Conservation (phyloP, 108 stramenopile genomes). For the Ochromonas danica region DNA sequence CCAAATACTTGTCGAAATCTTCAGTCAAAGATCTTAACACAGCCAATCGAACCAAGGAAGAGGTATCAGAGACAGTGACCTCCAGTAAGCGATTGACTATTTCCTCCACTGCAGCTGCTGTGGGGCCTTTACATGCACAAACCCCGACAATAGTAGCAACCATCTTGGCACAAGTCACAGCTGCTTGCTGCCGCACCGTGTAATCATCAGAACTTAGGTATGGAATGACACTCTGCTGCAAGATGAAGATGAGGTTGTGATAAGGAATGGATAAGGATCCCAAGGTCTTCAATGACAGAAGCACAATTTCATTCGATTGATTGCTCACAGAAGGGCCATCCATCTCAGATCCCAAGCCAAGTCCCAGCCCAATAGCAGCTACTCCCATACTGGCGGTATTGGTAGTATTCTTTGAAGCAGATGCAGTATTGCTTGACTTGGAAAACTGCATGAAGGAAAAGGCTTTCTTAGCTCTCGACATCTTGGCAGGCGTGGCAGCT, state of each 20-base stretch:
- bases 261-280: slow-evolving; percentile 65
- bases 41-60: slow-evolving; percentile 72
- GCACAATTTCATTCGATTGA: slow-evolving; percentile 58
- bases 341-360: not conserved
- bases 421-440: not conserved
- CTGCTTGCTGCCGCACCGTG: slow-evolving; percentile 38
- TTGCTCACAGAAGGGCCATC: not conserved
- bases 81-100: slow-evolving; percentile 70
- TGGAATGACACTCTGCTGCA: slow-evolving; percentile 40
- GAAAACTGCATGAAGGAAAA: not conserved
- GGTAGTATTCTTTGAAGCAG: not conserved
- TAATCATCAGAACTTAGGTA: slow-evolving; percentile 34
- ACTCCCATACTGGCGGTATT: not conserved
- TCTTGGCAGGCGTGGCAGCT: not conserved
- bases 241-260: slow-evolving; percentile 28
- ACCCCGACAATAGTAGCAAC: not conserved
- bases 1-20: slow-evolving; percentile 79
- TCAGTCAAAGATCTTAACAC: slow-evolving; percentile 74
- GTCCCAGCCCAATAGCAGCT: not conserved
- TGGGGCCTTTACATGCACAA: slow-evolving; percentile 44
- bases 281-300: slow-evolving; percentile 77
- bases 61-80: slow-evolving; percentile 77
- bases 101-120: slow-evolving; percentile 72
- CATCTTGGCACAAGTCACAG: slow-evolving; percentile 28
- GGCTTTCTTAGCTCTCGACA: not conserved